Evolutionary conservation across 495 filamentous ascomycete species (phyloP).

Genomic region (Hypoxylon perforatum): DNA sequence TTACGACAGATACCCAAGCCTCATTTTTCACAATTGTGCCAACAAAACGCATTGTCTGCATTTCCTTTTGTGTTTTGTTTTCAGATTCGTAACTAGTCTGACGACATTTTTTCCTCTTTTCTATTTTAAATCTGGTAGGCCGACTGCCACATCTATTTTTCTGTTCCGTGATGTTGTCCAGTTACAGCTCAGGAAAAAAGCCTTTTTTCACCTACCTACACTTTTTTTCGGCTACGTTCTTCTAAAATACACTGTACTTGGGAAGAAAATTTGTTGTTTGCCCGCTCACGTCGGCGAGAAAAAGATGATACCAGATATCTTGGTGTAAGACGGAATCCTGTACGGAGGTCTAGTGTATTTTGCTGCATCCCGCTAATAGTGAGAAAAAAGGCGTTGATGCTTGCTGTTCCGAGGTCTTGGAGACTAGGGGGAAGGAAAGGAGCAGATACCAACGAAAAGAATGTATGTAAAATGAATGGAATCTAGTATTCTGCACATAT

Average conservation of each 20-base stretch:
- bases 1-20: conserved; percentile 48
- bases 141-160: conserved; percentile 16
- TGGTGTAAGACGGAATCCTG: background rate
- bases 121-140: background rate
- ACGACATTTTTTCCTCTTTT: conserved; percentile 25
- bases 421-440: conserved; percentile 22
- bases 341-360: conserved; percentile 24
- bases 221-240: conserved; percentile 14
- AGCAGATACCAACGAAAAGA: conserved; percentile 24
- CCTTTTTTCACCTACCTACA: no score
- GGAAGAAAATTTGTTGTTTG: conserved; percentile 23
- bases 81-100: conserved; percentile 35
- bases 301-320: conserved; percentile 5
- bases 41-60: conserved; percentile 36
- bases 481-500: conserved; percentile 34
- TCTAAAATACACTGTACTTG: conserved; percentile 28
- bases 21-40: conserved; percentile 25
- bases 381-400: conserved; percentile 21
- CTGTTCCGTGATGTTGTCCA: conserved; percentile 10
- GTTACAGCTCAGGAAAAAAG: conserved; percentile 5
- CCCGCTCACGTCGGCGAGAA: conserved; percentile 15
- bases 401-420: conserved; percentile 20
- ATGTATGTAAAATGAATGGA: conserved; percentile 30
- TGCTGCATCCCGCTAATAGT: conserved; percentile 16
- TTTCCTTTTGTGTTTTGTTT: conserved; percentile 49